Conservation (phyloP, 495 filamentous ascomycete species). For the Xylaria cubensis region DNA sequence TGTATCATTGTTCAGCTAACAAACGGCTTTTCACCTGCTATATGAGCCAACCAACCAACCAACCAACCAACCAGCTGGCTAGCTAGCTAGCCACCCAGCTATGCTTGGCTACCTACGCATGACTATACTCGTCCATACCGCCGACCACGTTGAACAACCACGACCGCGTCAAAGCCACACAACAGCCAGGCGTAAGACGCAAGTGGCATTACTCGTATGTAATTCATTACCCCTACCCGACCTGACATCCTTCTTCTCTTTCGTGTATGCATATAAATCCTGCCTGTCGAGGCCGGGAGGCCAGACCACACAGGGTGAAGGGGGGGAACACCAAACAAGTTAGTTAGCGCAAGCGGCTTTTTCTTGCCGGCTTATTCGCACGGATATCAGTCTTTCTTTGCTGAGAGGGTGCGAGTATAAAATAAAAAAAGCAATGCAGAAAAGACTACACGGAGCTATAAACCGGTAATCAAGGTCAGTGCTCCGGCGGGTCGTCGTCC, state of each 20-base stretch:
- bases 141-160: background rate
- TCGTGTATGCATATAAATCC: slow-evolving; percentile 20
- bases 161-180: background rate
- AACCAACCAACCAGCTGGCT: background rate
- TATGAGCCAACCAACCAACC: background rate
- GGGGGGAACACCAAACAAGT: background rate
- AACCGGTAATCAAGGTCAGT: slow-evolving; percentile 24
- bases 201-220: slow-evolving; percentile 3
- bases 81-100: background rate
- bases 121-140: slow-evolving; percentile 3
- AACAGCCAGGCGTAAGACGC: background rate
- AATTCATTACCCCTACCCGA: slow-evolving; percentile 7
- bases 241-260: background rate
- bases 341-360: slow-evolving; percentile 3
- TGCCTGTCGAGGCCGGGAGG: slow-evolving; percentile 10
- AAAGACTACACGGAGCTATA: slow-evolving; percentile 10
- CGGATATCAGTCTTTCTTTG: slow-evolving; percentile 20
- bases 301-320: slow-evolving; percentile 7
- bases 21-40: background rate
- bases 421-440: slow-evolving; percentile 16
- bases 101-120: background rate
- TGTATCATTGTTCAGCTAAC: slow-evolving; percentile 8
- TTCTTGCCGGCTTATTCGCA: slow-evolving; percentile 10
- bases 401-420: slow-evolving; percentile 17
- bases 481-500: slow-evolving; percentile 67